phyloP scores from a whole-genome alignment of 257 asterid species.

The Forsythia suspensa region DNA sequence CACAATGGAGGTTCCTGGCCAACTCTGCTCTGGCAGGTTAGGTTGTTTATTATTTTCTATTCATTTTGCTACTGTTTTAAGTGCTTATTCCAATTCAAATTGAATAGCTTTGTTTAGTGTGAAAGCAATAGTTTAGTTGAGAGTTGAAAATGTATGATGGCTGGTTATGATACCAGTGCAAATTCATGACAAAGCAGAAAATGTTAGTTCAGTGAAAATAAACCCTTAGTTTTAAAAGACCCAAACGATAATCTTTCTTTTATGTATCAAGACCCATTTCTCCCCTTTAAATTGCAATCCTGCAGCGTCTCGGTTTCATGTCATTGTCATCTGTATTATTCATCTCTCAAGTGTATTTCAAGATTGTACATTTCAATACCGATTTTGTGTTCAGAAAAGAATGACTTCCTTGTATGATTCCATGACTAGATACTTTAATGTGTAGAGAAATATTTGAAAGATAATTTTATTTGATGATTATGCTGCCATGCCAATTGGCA shows the following conservation, averaged over 20 bases:
- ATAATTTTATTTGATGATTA: not conserved
- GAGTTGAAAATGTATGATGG: not conserved
- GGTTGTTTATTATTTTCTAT: not conserved
- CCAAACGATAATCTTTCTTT: not conserved
- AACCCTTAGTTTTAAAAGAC: not conserved
- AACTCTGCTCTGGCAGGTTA: constrained; percentile 84
- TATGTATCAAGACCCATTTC: not conserved
- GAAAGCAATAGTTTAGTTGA: not conserved
- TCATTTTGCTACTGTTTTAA: not conserved
- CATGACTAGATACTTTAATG: not conserved
- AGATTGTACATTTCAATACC: not conserved
- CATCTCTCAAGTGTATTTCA: not conserved
- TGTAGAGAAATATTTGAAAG: not conserved
- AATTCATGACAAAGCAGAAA: not conserved
- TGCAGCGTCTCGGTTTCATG: not conserved
- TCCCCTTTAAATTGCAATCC: not conserved
- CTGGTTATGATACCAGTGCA: not conserved
- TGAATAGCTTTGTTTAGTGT: not conserved
- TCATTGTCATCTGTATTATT: not conserved
- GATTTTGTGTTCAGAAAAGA: not conserved
- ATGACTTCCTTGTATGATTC: not conserved
- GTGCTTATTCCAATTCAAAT: not conserved
- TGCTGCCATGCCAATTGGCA: not conserved
- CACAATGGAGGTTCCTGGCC: constrained; percentile 93
- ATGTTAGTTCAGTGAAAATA: not conserved